Conservation (phyloP, 495 filamentous ascomycete genomes). For the Podospora comata region DNA sequence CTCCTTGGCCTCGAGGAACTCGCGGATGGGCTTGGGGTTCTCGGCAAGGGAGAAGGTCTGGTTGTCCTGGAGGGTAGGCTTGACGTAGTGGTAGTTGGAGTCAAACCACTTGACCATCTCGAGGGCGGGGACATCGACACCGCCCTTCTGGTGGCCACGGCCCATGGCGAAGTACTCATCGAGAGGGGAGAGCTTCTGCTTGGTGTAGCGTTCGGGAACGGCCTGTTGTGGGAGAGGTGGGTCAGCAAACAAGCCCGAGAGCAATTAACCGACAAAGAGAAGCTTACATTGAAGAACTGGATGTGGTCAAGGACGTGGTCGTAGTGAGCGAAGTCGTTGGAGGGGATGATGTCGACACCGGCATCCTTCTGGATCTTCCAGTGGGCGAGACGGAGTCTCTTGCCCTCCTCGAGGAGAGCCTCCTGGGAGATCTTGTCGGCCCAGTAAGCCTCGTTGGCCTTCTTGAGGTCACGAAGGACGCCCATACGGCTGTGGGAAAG, state of each 20-base stretch:
- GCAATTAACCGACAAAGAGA: background rate
- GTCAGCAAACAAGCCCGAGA: slow-evolving; percentile 8
- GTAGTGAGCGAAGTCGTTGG: slow-evolving; percentile 99
- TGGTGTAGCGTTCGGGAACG: slow-evolving; percentile 84
- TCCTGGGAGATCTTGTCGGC: slow-evolving; percentile 84
- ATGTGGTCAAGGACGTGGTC: slow-evolving; percentile 98
- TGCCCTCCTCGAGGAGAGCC: slow-evolving; percentile 86
- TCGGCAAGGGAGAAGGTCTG: slow-evolving; percentile 86
- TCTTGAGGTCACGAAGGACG: slow-evolving; percentile 97
- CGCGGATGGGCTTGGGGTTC: slow-evolving; percentile 86
- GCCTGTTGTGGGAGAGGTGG: slow-evolving; percentile 48
- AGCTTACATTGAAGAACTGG: slow-evolving; percentile 90
- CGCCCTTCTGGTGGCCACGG: slow-evolving; percentile 89
- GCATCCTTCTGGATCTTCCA: slow-evolving; percentile 99
- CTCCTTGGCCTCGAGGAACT: slow-evolving; percentile 96
- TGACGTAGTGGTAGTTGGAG: slow-evolving; percentile 99
- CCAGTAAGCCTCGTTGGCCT: slow-evolving; percentile 98
- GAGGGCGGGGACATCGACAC: slow-evolving; percentile 86
- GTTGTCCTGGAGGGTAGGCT: slow-evolving; percentile 93
- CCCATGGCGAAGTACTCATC: slow-evolving; percentile 99
- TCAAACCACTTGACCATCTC: slow-evolving; percentile 99
- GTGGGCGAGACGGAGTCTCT: slow-evolving; percentile 91
- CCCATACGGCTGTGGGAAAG: slow-evolving; percentile 68
- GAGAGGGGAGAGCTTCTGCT: slow-evolving; percentile 76
- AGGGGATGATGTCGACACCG: slow-evolving; percentile 93